Conservation (phyloP, 2,329 filamentous ascomycete genomes). For the Penicillium sp. region DNA sequence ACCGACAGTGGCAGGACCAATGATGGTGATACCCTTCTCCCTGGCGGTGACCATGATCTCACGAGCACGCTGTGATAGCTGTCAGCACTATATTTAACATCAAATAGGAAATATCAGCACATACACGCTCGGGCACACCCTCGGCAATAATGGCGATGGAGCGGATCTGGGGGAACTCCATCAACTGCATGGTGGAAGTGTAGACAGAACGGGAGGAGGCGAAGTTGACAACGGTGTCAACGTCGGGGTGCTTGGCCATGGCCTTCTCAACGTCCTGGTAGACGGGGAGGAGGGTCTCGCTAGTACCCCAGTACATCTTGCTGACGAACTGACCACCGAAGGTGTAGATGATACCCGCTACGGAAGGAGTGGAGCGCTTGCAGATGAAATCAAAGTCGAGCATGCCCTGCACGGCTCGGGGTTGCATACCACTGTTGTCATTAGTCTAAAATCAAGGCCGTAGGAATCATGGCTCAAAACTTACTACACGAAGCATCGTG, state of each 20-base stretch:
- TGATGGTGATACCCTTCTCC: constrained; percentile 99
- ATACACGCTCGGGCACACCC: constrained; percentile 95
- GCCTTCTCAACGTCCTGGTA: constrained; percentile 95
- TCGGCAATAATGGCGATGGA: constrained; percentile 99
- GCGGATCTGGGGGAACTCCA: constrained; percentile 95
- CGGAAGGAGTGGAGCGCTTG: constrained; percentile 94
- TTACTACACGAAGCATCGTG: constrained; percentile 97
- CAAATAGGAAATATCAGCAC: neutral
- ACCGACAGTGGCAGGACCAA: constrained; percentile 96
- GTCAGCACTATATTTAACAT: neutral
- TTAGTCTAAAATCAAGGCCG: constrained; percentile 13
- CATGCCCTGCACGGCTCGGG: constrained; percentile 86
- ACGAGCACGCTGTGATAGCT: constrained; percentile 70
- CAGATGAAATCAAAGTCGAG: constrained; percentile 99
- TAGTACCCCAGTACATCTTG: constrained; percentile 99
- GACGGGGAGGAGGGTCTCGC: constrained; percentile 95
- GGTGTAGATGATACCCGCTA: constrained; percentile 99
- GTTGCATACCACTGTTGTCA: constrained; percentile 75
- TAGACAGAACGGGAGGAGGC: constrained; percentile 98
- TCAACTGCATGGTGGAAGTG: constrained; percentile 97
- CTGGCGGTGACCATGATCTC: constrained; percentile 95
- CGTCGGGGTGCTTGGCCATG: constrained; percentile 92
- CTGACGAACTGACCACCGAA: constrained; percentile 99
- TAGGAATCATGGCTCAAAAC: constrained; percentile 28
- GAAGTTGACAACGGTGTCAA: constrained; percentile 99